Evolutionary conservation across 1,284 basidiomycete species (phyloP).

Genomic region (Microstroma glucosiphilum): DNA sequence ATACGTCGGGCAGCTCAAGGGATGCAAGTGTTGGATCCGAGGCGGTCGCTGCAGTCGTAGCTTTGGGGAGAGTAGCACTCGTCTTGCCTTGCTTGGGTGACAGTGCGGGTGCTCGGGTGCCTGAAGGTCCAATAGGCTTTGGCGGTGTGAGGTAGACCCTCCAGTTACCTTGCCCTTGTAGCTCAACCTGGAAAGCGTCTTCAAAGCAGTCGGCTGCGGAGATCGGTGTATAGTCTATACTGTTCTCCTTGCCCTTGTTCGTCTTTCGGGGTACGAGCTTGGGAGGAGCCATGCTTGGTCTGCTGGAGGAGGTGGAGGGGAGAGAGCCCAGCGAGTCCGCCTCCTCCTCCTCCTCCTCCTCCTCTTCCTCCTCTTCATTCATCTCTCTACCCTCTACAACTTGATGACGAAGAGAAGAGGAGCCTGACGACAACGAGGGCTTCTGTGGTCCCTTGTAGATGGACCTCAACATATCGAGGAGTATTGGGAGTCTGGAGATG

Average conservation of each 20-base stretch:
- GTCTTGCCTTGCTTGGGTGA: neutral
- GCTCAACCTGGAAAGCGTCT: constrained; percentile 42
- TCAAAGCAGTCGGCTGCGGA: constrained; percentile 41
- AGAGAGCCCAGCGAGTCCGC: constrained; percentile 1
- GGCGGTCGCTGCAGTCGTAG: neutral
- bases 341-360: neutral
- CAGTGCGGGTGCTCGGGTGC: neutral
- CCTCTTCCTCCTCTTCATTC: neutral
- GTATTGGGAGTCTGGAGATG: no score
- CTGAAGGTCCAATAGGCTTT: neutral
- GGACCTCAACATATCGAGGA: neutral
- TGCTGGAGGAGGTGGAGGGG: neutral
- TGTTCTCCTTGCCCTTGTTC: neutral
- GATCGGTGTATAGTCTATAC: constrained; percentile 55
- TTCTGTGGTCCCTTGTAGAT: neutral
- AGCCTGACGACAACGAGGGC: neutral
- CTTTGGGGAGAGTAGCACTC: neutral
- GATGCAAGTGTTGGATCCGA: constrained; percentile 13
- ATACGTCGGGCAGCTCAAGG: constrained; percentile 31
- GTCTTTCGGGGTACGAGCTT: neutral
- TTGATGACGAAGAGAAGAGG: neutral
- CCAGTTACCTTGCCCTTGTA: constrained; percentile 45
- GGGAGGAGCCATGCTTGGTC: neutral
- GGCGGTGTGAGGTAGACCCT: constrained; percentile 51
- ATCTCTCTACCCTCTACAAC: neutral